Conservation (phyloP, 2,329 filamentous ascomycete genomes). For the Ophiocordyceps camponoti-floridani region DNA sequence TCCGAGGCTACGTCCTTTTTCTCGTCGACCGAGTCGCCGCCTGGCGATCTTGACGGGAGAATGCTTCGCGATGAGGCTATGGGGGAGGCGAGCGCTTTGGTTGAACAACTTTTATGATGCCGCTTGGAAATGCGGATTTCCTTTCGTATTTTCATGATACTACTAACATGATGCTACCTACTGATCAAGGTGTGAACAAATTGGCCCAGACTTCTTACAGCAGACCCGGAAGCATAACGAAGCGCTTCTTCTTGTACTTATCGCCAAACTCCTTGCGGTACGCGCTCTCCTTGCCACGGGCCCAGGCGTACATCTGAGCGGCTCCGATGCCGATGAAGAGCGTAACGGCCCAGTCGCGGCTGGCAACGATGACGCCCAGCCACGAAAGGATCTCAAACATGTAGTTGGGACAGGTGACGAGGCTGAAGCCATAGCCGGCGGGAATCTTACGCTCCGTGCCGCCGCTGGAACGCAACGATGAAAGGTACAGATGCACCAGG, state of each 20-base stretch:
- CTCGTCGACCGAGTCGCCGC: constrained; percentile 15
- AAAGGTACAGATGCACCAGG: constrained; percentile 61
- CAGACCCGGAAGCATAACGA: constrained; percentile 62
- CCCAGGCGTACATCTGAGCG: constrained; percentile 75
- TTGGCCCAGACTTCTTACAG: constrained; percentile 23
- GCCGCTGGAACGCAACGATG: constrained; percentile 57
- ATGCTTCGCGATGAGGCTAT: neutral
- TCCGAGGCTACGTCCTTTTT: constrained; percentile 18
- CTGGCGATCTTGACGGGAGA: constrained; percentile 1
- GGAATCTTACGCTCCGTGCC: constrained; percentile 82
- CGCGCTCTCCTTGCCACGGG: constrained; percentile 74
- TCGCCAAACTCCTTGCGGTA: constrained; percentile 84
- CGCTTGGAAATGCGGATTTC: no score
- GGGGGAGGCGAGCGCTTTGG: neutral
- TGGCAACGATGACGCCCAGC: constrained; percentile 65
- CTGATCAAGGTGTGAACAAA: neutral
- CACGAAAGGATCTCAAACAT: constrained; percentile 82
- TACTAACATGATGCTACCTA: neutral
- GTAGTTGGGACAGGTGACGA: constrained; percentile 95
- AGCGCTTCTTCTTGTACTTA: constrained; percentile 91
- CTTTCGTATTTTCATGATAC: no score
- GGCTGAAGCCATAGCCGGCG: constrained; percentile 60
- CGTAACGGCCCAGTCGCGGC: constrained; percentile 59
- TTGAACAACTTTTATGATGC: neutral
- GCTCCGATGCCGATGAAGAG: constrained; percentile 60